Percentiles rank a stretch among this genome's conserved stretches.
Evolutionary conservation across 768 basidiomycete genomes (phyloP).

Genomic region (Leccinum rimulosum): DNA sequence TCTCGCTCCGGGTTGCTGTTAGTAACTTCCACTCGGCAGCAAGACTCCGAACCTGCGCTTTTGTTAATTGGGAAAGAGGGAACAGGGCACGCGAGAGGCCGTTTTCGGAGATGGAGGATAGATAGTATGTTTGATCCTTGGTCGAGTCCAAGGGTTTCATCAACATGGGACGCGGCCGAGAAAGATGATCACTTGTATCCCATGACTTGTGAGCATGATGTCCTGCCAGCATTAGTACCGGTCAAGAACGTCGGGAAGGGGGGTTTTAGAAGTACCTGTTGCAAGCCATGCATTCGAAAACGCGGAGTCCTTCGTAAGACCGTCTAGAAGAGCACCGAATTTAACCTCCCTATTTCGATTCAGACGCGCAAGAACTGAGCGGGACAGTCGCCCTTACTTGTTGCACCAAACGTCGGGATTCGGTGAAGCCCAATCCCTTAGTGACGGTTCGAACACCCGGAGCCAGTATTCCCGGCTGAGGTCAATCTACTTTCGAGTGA

Average conservation of each 20-base stretch:
- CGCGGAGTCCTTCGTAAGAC: conserved; percentile 39
- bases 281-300: conserved; percentile 65
- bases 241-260: neutral
- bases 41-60: conserved; percentile 69
- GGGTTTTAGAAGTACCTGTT: conserved; percentile 50
- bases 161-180: conserved; percentile 45
- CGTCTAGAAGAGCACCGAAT: conserved; percentile 79
- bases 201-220: conserved; percentile 82
- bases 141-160: conserved; percentile 50
- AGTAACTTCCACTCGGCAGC: conserved; percentile 62
- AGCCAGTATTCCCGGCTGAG: conserved; percentile 91
- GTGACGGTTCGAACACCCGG: conserved; percentile 83
- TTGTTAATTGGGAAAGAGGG: conserved; percentile 66
- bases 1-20: conserved; percentile 76
- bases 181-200: conserved; percentile 20
- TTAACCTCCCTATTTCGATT: conserved; percentile 70
- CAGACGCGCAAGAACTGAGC: neutral
- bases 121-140: conserved; percentile 94
- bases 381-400: conserved; percentile 40
- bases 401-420: conserved; percentile 96
- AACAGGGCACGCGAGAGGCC: conserved; percentile 72
- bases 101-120: conserved; percentile 70
- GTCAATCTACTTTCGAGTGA: conserved; percentile 57
- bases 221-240: conserved; percentile 41
- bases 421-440: conserved; percentile 75